Percentiles rank a stretch among this genome's conserved stretches.
Conservation (phyloP, 768 basidiomycete genomes). For the Kwoniella sp. region DNA sequence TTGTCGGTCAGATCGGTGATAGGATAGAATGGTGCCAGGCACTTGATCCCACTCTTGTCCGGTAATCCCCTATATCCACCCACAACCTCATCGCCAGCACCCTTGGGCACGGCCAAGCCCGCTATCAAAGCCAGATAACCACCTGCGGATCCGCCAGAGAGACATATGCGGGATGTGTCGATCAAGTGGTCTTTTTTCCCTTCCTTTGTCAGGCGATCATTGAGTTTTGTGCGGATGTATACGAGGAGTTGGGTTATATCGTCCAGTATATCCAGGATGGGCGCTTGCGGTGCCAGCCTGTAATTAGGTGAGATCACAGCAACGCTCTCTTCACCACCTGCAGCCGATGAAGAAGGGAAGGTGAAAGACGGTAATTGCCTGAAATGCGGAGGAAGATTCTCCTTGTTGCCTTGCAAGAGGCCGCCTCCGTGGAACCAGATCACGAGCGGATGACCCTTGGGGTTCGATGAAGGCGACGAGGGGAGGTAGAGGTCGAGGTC, state of each 20-base stretch:
- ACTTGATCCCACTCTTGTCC: conserved; percentile 37
- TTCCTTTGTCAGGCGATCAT: conserved; percentile 30
- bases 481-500: conserved; percentile 54
- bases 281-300: conserved; percentile 55
- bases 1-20: conserved; percentile 48
- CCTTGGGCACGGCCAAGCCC: conserved; percentile 35
- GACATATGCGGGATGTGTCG: conserved; percentile 40
- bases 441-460: conserved; percentile 40
- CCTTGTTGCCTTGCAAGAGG: conserved; percentile 52
- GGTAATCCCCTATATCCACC: conserved; percentile 42
- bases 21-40: conserved; percentile 50
- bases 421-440: conserved; percentile 55
- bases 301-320: conserved; percentile 56
- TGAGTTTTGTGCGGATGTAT: conserved; percentile 41
- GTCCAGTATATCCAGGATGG: conserved; percentile 52
- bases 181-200: conserved; percentile 34
- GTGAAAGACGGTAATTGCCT: conserved; percentile 32
- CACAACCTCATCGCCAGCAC: conserved; percentile 35
- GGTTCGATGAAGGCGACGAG: conserved; percentile 4
- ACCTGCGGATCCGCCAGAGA: conserved; percentile 49
- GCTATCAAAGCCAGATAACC: conserved; percentile 51
- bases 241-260: conserved; percentile 44
- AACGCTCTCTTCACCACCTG: conserved; percentile 28
- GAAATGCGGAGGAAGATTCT: conserved; percentile 54
- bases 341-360: conserved; percentile 2